Base-by-base conservation (phyloP, 805 yeast genomes). In the Allodekkera sacchari region DNA sequence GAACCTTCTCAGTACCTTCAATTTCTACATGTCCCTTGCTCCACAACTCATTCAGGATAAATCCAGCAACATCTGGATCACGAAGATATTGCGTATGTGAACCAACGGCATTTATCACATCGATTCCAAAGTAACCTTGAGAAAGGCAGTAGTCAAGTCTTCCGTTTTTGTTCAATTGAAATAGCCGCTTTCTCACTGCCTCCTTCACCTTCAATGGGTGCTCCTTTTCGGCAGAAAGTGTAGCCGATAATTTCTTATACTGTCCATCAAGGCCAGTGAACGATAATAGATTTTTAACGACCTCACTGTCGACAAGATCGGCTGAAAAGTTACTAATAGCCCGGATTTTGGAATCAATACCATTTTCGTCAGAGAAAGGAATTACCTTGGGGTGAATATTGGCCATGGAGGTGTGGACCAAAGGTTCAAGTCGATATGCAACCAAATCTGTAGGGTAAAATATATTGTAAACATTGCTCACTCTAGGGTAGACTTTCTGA, bases 361-460 rank as follows among this genome's bases (percentile, higher is more conserved):
- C 70, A 28, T 61, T 59, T 6, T 57, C 41, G 13, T 44, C 54
- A 0, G 73, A 72, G 43, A 68, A 74, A 1, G 83, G 80, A 11
- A 82, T 65, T 12, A 59, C 56, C 33, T 64, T 73, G 0, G 89
- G 83, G 39, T 66, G 63, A 34, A 66, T 55, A 7, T 61, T 50
- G 0, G 74, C 59, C 41, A 77, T 63, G 37, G 49, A 55, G 14
- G 66, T 62, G 37, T 63, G 57, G 5, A 88, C 68, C 35, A 89
- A 58, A 2, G 98, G 98, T 53, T 89, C 98, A 36, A 88, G 57
- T 34, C 97, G 63, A 47, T 88, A 85, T 0, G 89, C 88, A 25
- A 92, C 78, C 1, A 96, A 95, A 50, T 89, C 98, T 42, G 94
- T 79, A 0, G 89, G 83, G 44, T 89, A 94, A 59, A 82, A 85